phyloP scores from a whole-genome alignment of 2,329 filamentous ascomycete genomes.

The Cladobotryum mycophilum region DNA sequence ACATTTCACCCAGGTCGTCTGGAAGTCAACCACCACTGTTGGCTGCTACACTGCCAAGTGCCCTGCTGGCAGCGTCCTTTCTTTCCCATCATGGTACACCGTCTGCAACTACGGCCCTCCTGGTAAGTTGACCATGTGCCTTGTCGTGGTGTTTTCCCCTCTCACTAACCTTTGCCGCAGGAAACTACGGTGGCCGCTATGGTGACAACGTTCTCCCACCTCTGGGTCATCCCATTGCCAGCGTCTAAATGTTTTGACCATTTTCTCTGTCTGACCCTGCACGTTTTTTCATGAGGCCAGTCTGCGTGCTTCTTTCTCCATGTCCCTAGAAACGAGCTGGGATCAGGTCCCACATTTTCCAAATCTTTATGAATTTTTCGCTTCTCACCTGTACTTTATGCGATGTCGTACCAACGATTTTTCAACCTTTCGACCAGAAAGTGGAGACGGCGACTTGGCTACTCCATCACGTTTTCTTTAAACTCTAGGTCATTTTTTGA shows the following conservation, averaged over 20 bases:
- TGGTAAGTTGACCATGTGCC: constrained; percentile 46
- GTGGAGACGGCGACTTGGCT: constrained; percentile 2
- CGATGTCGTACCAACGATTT: constrained; percentile 14
- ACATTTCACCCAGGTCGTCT: constrained; percentile 40
- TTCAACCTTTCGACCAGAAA: constrained; percentile 6
- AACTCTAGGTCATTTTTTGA: constrained; percentile 6
- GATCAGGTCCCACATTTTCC: neutral
- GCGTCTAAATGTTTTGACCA: constrained; percentile 20
- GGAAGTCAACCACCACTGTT: constrained; percentile 32
- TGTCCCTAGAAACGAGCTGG: neutral
- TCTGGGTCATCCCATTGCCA: constrained; percentile 18
- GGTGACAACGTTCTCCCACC: constrained; percentile 43
- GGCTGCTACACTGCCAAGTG: constrained; percentile 66
- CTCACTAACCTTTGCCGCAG: constrained; percentile 22
- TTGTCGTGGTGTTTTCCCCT: neutral
- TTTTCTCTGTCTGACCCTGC: constrained; percentile 8
- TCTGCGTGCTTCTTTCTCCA: too few species aligned
- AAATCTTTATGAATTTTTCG: constrained; percentile 13
- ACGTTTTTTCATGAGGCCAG: constrained; percentile 9
- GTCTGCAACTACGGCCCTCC: constrained; percentile 81
- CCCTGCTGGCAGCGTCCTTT: constrained; percentile 39
- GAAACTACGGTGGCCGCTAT: constrained; percentile 48
- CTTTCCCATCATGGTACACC: constrained; percentile 61
- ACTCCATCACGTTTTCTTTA: neutral
- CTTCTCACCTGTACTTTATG: constrained; percentile 18